A percentile compares a stretch with the other conserved stretches of the same genome.
Evolutionary conservation across 768 basidiomycete genomes (phyloP).

Genomic region (Omphalotus guepiniiformis): DNA sequence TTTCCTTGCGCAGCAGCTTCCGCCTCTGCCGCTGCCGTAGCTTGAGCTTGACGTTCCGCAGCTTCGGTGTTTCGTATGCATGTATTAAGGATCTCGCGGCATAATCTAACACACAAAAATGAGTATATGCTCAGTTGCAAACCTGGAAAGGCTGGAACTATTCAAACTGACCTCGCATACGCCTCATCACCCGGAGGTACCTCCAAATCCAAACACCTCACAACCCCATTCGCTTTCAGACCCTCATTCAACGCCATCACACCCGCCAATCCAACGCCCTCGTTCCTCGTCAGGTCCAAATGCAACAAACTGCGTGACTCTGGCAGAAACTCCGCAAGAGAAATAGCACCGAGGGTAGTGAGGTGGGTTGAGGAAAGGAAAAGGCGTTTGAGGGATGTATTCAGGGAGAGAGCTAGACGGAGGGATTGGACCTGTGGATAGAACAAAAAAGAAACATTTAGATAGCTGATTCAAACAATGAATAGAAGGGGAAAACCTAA

Average conservation of each 20-base stretch:
- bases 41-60: slow-evolving; percentile 31
- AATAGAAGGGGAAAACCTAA: slow-evolving; percentile 9
- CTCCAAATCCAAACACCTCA: slow-evolving; percentile 91
- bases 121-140: too few relatives aligned
- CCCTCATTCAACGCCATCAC: slow-evolving; percentile 90
- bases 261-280: slow-evolving; percentile 78
- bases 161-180: slow-evolving; percentile 54
- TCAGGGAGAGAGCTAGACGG: slow-evolving; percentile 89
- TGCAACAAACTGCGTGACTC: slow-evolving; percentile 85
- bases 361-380: slow-evolving; percentile 85
- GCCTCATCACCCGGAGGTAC: slow-evolving; percentile 84
- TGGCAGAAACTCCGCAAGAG: slow-evolving; percentile 93
- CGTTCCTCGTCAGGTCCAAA: slow-evolving; percentile 84
- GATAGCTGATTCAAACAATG: too few relatives aligned
- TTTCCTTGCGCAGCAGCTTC: slow-evolving; percentile 15
- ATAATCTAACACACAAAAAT: slow-evolving; percentile 45
- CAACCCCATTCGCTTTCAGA: slow-evolving; percentile 75
- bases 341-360: slow-evolving; percentile 83
- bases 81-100: slow-evolving; percentile 82
- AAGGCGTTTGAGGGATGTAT: slow-evolving; percentile 85
- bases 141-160: neutral
- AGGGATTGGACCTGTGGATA: slow-evolving; percentile 62
- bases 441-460: too few relatives aligned
- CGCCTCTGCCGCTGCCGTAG: slow-evolving; percentile 21
- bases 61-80: slow-evolving; percentile 95